phyloP scores from a whole-genome alignment of 1,139 yeast genomes.

The Eremothecium cymbalariae region DNA sequence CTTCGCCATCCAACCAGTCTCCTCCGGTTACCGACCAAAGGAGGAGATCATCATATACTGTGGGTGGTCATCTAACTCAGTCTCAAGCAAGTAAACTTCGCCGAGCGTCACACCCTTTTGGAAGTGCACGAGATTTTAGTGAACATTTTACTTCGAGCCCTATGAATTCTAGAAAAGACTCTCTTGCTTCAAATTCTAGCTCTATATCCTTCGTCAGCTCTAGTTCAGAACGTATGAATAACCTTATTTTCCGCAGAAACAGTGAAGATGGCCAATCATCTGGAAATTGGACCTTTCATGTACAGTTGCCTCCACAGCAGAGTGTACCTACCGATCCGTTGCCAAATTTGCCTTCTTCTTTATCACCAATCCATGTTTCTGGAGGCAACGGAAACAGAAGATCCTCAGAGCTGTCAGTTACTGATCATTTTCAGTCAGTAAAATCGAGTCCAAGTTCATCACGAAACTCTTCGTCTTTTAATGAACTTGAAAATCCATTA shows the following conservation, averaged over 20 bases:
- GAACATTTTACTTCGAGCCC: constrained; percentile 10
- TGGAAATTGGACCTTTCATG: constrained; percentile 13
- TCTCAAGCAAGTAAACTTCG: constrained; percentile 10
- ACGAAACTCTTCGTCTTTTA: constrained; percentile 19
- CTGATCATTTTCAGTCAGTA: constrained; percentile 9
- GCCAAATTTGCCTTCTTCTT: constrained; percentile 34
- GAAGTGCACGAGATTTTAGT: constrained; percentile 3
- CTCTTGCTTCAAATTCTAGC: constrained; percentile 31
- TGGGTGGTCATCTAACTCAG: not conserved
- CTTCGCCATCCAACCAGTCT: constrained; percentile 1
- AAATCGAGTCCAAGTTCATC: constrained; percentile 27
- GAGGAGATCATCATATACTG: constrained; percentile 23
- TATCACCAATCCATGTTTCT: too few species aligned
- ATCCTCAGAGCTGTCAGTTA: constrained; percentile 5
- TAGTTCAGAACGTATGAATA: constrained; percentile 27
- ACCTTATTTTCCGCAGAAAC: constrained; percentile 14
- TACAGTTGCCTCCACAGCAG: constrained; percentile 44
- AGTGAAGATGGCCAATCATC: constrained; percentile 7
- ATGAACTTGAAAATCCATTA: constrained; percentile 1
- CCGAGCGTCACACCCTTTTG: constrained; percentile 27
- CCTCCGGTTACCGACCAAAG: constrained; percentile 10
- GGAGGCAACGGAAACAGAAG: constrained; percentile 1
- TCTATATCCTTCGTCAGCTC: constrained; percentile 30
- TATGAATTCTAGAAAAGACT: constrained; percentile 29
- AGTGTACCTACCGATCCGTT: constrained; percentile 48